Evolutionary conservation across 305 asterid genomes (phyloP).

Genomic region (Solanum aculeatissimum): DNA sequence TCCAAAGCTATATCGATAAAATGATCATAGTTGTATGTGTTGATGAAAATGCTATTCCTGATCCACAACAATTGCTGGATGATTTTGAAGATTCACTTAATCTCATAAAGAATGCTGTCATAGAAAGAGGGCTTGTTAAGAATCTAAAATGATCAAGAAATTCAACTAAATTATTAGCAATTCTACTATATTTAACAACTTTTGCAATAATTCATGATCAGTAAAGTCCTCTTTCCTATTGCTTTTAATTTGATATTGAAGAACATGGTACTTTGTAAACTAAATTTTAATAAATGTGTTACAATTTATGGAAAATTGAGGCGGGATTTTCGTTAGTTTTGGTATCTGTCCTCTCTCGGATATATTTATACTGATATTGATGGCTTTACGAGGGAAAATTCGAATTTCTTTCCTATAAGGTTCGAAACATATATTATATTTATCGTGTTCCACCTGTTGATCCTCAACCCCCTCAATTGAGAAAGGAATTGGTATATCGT

Average conservation of each 20-base stretch:
- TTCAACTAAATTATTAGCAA: background rate
- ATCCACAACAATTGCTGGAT: slow-evolving; percentile 45
- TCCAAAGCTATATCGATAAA: slow-evolving; percentile 40
- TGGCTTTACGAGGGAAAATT: background rate
- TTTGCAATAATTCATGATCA: background rate
- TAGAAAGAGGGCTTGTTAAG: background rate
- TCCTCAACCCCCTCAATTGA: too few species aligned
- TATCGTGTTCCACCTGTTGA: too few species aligned
- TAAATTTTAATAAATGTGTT: background rate
- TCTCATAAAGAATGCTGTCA: slow-evolving; percentile 27
- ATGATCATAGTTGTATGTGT: slow-evolving; percentile 35
- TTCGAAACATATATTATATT: background rate
- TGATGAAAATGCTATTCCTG: slow-evolving; percentile 47
- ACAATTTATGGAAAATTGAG: background rate
- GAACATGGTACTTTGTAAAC: background rate
- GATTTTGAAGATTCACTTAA: slow-evolving; percentile 34
- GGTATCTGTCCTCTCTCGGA: background rate
- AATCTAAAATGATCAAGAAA: background rate
- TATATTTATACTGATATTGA: background rate
- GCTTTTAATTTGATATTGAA: background rate
- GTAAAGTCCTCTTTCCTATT: background rate
- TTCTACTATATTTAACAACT: background rate
- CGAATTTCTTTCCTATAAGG: background rate
- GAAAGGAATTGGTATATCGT: too few species aligned
- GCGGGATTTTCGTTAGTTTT: background rate